Percentiles rank a stretch among this genome's conserved stretches.
Evolutionary conservation across 306 rosid genomes (phyloP).

Genomic region (Cucumis hystrix): DNA sequence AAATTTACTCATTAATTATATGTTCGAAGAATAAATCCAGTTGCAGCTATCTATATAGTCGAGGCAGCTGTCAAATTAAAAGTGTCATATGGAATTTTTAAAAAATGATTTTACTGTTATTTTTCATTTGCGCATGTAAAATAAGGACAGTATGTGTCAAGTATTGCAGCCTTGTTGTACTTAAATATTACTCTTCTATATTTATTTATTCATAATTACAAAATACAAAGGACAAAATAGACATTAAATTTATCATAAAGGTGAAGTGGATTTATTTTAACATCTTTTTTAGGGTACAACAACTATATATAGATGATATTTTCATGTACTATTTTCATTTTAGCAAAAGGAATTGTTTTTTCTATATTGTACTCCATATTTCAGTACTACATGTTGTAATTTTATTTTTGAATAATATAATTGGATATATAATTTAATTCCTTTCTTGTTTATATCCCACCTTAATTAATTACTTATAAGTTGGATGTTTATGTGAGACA

Average conservation of each 20-base stretch:
- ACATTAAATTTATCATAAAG: not conserved
- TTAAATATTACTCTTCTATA: too few relatives aligned
- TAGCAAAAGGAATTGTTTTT: not conserved
- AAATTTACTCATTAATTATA: too few relatives aligned
- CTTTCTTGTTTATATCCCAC: not conserved
- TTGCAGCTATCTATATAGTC: not conserved
- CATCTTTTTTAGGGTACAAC: not conserved
- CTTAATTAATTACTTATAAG: not conserved
- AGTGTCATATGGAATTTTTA: too few relatives aligned
- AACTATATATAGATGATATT: not conserved
- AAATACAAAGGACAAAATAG: not conserved
- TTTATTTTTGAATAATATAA: not conserved
- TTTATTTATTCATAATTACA: too few relatives aligned
- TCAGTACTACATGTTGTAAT: not conserved
- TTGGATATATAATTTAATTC: not conserved
- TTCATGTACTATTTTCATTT: not conserved
- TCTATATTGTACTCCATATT: not conserved
- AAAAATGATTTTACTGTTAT: too few relatives aligned
- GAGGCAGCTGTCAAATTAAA: not conserved
- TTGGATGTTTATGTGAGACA: not conserved
- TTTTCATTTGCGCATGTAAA: too few relatives aligned
- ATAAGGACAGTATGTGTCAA: too few relatives aligned
- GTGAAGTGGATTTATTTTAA: not conserved
- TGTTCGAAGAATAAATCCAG: not conserved
- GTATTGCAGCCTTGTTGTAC: too few relatives aligned